phyloP scores from a whole-genome alignment of 2,329 filamentous ascomycete species.

The Escovopsis sp. region DNA sequence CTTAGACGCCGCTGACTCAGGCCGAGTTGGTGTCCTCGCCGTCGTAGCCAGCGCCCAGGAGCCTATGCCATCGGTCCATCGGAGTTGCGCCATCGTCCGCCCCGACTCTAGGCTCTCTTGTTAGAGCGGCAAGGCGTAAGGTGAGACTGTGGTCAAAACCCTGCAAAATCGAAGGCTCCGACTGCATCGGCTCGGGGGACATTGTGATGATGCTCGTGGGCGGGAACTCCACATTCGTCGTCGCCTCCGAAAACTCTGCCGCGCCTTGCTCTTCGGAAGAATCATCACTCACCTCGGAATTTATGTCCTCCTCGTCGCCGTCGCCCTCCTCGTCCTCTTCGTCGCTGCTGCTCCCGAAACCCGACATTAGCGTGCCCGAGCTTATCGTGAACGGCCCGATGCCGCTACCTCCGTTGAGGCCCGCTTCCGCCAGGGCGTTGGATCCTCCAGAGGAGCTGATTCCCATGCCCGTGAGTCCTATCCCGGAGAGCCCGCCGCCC shows the following conservation, averaged over 20 bases:
- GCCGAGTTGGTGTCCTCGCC: too few relatives aligned
- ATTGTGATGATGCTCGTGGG: slow-evolving; percentile 18
- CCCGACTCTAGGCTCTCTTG: not conserved
- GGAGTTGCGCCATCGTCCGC: not conserved
- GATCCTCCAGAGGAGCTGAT: slow-evolving; percentile 31
- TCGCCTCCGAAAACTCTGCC: slow-evolving; percentile 13
- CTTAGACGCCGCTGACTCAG: not conserved
- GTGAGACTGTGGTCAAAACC: slow-evolving; percentile 5
- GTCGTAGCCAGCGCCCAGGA: not conserved
- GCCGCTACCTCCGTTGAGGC: slow-evolving; percentile 55
- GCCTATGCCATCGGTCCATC: not conserved
- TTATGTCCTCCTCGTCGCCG: slow-evolving; percentile 62
- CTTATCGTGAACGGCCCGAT: slow-evolving; percentile 60
- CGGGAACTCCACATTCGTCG: slow-evolving; percentile 13
- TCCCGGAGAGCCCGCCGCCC: slow-evolving; percentile 30
- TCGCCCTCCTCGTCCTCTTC: slow-evolving; percentile 94
- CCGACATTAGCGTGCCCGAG: slow-evolving; percentile 64
- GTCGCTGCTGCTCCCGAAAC: slow-evolving; percentile 88
- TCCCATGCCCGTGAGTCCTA: slow-evolving; percentile 33
- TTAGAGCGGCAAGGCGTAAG: not conserved
- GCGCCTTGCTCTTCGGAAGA: slow-evolving; percentile 18
- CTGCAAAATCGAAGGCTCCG: slow-evolving; percentile 10
- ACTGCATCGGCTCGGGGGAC: slow-evolving; percentile 15
- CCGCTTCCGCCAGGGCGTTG: slow-evolving; percentile 64
- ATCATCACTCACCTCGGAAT: slow-evolving; percentile 46